These are phyloP conservation scores for Ophiocordyceps australis DNA, from an alignment of 2,329 filamentous ascomycete genomes.

Conservation along the genomic window DNA sequence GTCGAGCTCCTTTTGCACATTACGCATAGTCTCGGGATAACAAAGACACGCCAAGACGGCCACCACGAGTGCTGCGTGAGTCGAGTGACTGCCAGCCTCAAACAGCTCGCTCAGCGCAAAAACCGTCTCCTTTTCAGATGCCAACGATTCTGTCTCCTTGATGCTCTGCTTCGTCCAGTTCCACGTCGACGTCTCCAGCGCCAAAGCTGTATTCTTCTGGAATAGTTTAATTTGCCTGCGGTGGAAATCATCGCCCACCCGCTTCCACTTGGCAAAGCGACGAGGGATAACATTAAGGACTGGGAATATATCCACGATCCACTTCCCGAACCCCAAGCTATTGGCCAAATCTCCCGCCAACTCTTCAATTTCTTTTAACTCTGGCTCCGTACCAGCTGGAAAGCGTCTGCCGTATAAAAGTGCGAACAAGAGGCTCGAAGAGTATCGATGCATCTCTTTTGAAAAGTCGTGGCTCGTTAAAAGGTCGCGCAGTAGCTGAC, in stretches of 20 bases:
- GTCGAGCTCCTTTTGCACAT: conserved; percentile 33
- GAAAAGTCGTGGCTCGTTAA: conserved; percentile 12
- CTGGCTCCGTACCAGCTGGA: conserved; percentile 7
- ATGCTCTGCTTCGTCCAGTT: conserved; percentile 2
- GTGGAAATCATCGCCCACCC: conserved; percentile 11
- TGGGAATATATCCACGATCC: conserved; percentile 22
- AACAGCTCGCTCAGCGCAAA: conserved; percentile 28
- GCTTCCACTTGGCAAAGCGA: conserved; percentile 16
- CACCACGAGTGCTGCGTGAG: conserved; percentile 15
- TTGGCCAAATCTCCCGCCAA: conserved; percentile 10
- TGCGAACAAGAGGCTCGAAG: conserved; percentile 17
- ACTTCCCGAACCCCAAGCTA: conserved; percentile 10
- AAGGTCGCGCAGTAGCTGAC: conserved; percentile 22
- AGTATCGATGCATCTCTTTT: conserved; percentile 14
- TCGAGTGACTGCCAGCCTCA: conserved; percentile 23
- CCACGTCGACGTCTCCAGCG: neutral
- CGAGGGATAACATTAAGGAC: conserved; percentile 19
- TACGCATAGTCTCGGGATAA: conserved; percentile 1
- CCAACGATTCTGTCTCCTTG: neutral
- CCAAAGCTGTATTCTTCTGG: neutral
- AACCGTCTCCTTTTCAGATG: conserved; percentile 17
- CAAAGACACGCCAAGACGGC: conserved; percentile 1
- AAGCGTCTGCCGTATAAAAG: conserved; percentile 18
- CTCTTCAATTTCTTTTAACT: conserved; percentile 7
- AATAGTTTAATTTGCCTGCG: conserved; percentile 11